Base-by-base conservation (phyloP, 2,329 filamentous ascomycete genomes). In the Dissoconium aciculare region DNA sequence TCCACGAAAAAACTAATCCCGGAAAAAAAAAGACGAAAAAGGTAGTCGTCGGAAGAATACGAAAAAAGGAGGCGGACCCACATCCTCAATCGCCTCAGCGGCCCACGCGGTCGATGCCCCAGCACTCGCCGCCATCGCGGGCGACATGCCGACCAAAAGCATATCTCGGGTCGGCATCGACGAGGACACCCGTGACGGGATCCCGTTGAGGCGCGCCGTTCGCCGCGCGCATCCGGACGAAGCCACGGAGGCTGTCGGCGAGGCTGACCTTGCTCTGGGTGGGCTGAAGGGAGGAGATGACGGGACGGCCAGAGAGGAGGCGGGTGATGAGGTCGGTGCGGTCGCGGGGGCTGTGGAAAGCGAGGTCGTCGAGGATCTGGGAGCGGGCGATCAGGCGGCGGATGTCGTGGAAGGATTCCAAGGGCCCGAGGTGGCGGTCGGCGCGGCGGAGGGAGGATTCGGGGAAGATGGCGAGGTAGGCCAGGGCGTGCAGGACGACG, bases 321-420 rank as follows among this genome's bases (percentile, higher is more conserved):
- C 78, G 63, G 0, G 68, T 72, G 13, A 76, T 66, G 12, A 94
- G 65, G 40, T 84, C 77, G 0, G 62, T 62, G 40, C 74, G 76
- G n/a, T 66, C 74, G 15, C 65, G 62, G 3, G 77, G 71, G 21
- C 74, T 68, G 30, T 73, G 66, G 50, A 94, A 87, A 0, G 78
- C 69, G 6, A 73, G 65, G 47, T 93, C 84, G 4, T 69, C 63
- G 2, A 81, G 60, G 11, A 91, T 60, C 14, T 77, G 75, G 26
- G 74, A 75, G 42, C 76, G 74, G 36, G 80, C 73, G 25, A 87
- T 63, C 51, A 87, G 85, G 47, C 73, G 77, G 43, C 91, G 67
- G 13, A 85, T 63, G 50, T 85, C 82, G 1, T 79, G 78, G 11
- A 91, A 63, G 27, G 69, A 81, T 37, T 66, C 69, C 57, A 4